These are phyloP conservation scores for Fomitopsis schrenkii DNA, from an alignment of 1,284 basidiomycete species.

Conservation along the genomic window DNA sequence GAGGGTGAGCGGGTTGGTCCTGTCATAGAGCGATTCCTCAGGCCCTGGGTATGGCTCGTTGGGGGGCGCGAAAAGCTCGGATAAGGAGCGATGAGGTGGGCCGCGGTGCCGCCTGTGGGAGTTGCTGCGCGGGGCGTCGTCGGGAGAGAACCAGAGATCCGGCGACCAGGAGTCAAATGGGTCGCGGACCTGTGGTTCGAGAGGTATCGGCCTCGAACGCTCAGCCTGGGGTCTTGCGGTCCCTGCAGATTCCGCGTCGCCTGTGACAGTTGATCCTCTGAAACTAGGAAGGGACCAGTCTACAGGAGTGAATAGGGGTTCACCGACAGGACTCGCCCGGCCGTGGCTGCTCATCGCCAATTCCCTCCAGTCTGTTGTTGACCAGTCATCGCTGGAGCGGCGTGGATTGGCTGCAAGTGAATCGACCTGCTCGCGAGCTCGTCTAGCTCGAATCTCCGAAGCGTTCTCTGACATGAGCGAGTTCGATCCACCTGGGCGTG, in stretches of 20 bases:
- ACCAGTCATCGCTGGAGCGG: neutral
- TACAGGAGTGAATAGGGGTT: neutral
- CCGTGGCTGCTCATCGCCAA: neutral
- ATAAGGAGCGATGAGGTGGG: too few species aligned
- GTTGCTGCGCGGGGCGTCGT: too few species aligned
- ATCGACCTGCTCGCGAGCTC: conserved; percentile 1
- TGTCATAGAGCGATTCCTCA: too few species aligned
- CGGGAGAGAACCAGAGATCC: too few species aligned
- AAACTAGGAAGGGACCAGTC: neutral
- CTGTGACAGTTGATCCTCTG: neutral
- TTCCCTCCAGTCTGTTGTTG: neutral
- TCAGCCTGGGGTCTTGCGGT: neutral
- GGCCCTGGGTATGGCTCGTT: too few species aligned
- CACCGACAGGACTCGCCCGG: neutral
- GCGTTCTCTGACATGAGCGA: conserved; percentile 12
- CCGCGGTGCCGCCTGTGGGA: too few species aligned
- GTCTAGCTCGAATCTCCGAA: neutral
- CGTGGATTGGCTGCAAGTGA: neutral
- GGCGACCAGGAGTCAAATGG: neutral
- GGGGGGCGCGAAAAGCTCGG: too few species aligned
- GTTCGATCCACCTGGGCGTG: conserved; percentile 6
- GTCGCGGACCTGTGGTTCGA: neutral
- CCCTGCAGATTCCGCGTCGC: neutral
- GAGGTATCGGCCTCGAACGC: neutral
- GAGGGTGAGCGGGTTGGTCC: too few species aligned